Percentiles rank a stretch among this genome's conserved stretches.
Evolutionary conservation across 2,329 filamentous ascomycete species (phyloP).

Genomic region (Nothophoma quercina): DNA sequence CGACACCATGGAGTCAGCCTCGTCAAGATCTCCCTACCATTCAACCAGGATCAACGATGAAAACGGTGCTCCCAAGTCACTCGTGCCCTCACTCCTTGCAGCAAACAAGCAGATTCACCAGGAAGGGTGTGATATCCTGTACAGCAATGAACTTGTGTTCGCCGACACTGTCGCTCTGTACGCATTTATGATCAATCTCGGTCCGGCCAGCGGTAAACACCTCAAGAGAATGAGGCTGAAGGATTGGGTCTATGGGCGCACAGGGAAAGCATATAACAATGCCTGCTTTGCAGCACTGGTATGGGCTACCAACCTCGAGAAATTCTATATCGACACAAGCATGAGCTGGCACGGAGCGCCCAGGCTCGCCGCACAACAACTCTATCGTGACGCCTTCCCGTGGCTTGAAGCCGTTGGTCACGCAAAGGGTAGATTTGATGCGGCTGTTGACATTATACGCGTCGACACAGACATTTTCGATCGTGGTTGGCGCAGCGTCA

Average conservation of each 20-base stretch:
- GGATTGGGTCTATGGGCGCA: conserved; percentile 32
- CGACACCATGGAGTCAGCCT: neutral
- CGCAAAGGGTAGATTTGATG: conserved; percentile 38
- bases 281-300: conserved; percentile 41
- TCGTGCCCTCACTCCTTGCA: conserved; percentile 39
- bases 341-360: conserved; percentile 8
- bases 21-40: neutral
- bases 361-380: conserved; percentile 30
- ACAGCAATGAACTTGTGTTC: conserved; percentile 41
- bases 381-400: conserved; percentile 48
- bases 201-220: conserved; percentile 28
- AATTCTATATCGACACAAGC: conserved; percentile 31
- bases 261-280: conserved; percentile 45
- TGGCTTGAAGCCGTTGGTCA: conserved; percentile 46
- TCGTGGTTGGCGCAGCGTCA: neutral
- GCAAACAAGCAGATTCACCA: conserved; percentile 39
- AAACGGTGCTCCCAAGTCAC: conserved; percentile 10
- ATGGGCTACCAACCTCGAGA: conserved; percentile 38
- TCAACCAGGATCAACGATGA: conserved; percentile 14
- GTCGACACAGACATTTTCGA: conserved; percentile 8
- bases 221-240: conserved; percentile 38
- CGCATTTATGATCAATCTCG: conserved; percentile 42
- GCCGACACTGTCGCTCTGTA: conserved; percentile 40
- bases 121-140: conserved; percentile 39
- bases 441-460: conserved; percentile 36